Evolutionary conservation across 495 filamentous ascomycete genomes (phyloP), one percentile per base, ranked within the genome.

Genomic region (Pyrenula massariospora): DNA sequence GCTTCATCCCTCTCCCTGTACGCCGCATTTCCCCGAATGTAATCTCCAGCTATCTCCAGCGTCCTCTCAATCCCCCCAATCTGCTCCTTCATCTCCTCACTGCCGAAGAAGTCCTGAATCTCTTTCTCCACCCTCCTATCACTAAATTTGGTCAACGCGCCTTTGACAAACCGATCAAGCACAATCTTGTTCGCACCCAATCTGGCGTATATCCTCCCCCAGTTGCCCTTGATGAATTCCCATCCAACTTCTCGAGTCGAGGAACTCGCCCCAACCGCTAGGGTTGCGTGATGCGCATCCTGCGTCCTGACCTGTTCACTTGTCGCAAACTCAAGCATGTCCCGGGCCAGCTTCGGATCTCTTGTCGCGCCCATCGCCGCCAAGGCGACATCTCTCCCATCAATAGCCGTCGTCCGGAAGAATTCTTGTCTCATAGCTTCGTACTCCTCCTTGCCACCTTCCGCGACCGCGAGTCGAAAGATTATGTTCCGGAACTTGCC

Each of bases 381-480:
- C 10, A 98, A 78, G 61, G 82, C 84, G 54, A 92, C 87, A 63
- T 97, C 91, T 69, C 88, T 91, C 57, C 89, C 90, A 63, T 96
- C 93, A 25, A 95, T 82, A 5, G 90, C 84, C 31, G 85, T 84
- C 1, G 89, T 94, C 23, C 72, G 81, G 47, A 80, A 76, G 73
- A 87, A 98, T 68, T 95, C 88, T 10, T 88, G 74, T 73, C 91
- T 87, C 25, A 98, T 79, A 3, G 82, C 78, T 24, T 87, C 80
- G 63, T 87, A 89, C 55, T 82, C 84, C 10, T 77, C 63, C 5
- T 77, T 73, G 52, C 87, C 83, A 23, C 83, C 82, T 56, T 86
- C 75, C 24, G 78, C 78, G 25, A 96, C 75, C n/a, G 81, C 85
- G 50, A 87, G 84, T 49, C 81, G 81, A 78, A 93, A 96, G 55